Conservation (phyloP, 208 protist genomes). For the Naegleria gruberi region DNA sequence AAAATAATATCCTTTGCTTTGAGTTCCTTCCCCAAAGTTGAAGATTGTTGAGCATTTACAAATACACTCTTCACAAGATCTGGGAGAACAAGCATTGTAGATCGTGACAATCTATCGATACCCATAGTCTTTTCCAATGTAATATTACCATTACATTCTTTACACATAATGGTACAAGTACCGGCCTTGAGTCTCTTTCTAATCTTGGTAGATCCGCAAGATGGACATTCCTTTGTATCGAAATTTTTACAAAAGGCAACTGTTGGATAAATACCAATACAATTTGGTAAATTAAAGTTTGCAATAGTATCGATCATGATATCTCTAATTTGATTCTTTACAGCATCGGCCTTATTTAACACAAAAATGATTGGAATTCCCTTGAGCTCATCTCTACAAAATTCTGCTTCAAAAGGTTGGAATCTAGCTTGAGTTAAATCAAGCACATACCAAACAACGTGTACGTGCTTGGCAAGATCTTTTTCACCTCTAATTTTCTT, state of each 20-base stretch:
- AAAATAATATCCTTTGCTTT: background rate
- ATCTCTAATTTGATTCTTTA: background rate
- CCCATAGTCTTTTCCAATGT: conserved; percentile 11
- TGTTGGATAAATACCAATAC: background rate
- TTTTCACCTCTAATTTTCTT: background rate
- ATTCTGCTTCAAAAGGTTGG: conserved; percentile 19
- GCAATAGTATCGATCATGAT: background rate
- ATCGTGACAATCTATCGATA: background rate
- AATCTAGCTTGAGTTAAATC: conserved; percentile 23
- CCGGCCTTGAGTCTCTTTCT: conserved; percentile 13
- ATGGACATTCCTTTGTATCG: background rate
- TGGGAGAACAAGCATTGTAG: background rate
- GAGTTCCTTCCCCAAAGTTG: background rate
- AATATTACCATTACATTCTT: background rate
- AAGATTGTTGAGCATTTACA: background rate
- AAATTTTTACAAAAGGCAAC: conserved; percentile 12
- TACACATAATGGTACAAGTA: conserved; percentile 15
- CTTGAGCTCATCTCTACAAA: background rate
- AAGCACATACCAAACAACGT: conserved; percentile 19
- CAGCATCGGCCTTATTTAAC: conserved; percentile 22
- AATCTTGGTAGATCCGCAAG: background rate
- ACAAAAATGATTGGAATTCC: conserved; percentile 24
- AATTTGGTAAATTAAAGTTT: background rate
- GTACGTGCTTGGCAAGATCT: background rate
- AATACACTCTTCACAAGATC: conserved; percentile 8